These are phyloP conservation scores for Cytospora paraplurivora DNA, from an alignment of 2,329 filamentous ascomycete genomes.

Conservation along the genomic window DNA sequence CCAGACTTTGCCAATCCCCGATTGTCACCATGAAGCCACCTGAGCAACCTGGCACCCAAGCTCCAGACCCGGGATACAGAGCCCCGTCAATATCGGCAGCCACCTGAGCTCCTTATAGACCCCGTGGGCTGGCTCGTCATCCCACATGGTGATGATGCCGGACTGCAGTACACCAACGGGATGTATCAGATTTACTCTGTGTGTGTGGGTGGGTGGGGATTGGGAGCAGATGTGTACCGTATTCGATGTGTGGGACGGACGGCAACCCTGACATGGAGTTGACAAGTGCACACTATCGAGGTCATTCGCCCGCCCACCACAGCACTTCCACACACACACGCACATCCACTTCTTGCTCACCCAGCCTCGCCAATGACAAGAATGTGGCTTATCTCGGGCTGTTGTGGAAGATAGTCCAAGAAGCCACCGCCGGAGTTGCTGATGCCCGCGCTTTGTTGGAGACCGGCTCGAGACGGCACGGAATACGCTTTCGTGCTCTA, in stretches of 20 bases:
- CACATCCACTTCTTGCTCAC: not conserved
- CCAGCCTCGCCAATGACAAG: conserved; percentile 7
- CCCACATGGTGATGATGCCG: conserved; percentile 21
- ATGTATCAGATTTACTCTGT: not conserved
- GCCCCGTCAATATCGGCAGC: not conserved
- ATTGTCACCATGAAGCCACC: not conserved
- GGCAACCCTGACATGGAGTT: conserved; percentile 16
- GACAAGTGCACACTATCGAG: conserved; percentile 15
- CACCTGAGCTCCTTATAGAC: conserved; percentile 7
- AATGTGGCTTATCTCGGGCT: conserved; percentile 12
- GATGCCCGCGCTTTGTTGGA: not conserved
- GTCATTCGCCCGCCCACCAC: conserved; percentile 13
- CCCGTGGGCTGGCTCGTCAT: conserved; percentile 19
- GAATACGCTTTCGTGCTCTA: not conserved
- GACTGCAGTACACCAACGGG: conserved; percentile 18
- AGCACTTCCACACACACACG: too few relatives aligned
- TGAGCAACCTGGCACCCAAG: not conserved
- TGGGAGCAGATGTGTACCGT: not conserved
- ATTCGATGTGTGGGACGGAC: conserved; percentile 17
- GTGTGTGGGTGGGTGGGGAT: conserved; percentile 9
- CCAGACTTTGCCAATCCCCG: not conserved
- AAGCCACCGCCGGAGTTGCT: not conserved
- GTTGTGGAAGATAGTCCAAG: not conserved
- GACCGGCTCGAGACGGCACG: not conserved
- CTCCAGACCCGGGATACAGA: not conserved